phyloP scores from a whole-genome alignment of 2,329 filamentous ascomycete genomes.

The Clathrospora elynae region DNA sequence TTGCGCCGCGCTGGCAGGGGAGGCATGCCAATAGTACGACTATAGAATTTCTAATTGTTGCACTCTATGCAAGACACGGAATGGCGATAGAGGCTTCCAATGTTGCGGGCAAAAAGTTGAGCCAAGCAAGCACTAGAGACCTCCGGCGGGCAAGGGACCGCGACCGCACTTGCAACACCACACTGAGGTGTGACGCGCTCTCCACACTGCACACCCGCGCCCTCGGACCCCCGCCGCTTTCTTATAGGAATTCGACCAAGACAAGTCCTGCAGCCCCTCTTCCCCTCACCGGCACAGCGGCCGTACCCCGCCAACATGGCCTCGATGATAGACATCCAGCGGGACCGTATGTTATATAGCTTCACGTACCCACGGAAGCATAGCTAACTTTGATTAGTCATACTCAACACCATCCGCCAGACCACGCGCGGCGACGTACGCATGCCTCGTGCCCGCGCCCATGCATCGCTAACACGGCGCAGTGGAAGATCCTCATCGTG shows the following conservation, averaged over 20 bases:
- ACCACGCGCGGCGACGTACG: conserved; percentile 82
- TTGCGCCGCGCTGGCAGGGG: conserved; percentile 32
- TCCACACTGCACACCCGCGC: conserved; percentile 17
- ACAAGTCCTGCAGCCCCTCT: neutral
- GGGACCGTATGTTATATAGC: conserved; percentile 62
- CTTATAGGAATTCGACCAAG: neutral
- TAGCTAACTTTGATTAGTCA: no score
- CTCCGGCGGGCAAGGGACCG: conserved; percentile 19
- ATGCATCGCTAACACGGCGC: conserved; percentile 36
- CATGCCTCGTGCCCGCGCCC: conserved; percentile 17
- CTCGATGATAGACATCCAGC: conserved; percentile 85
- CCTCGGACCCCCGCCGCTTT: conserved; percentile 1
- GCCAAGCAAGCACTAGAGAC: conserved; percentile 22
- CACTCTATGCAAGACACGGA: no score
- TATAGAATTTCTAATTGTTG: no score
- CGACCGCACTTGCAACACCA: conserved; percentile 22
- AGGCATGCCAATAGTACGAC: conserved; percentile 31
- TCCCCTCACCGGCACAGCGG: conserved; percentile 18
- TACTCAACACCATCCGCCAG: conserved; percentile 73
- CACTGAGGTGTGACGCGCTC: conserved; percentile 28
- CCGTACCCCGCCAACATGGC: conserved; percentile 66
- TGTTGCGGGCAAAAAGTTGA: conserved; percentile 26
- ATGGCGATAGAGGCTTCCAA: neutral
- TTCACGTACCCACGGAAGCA: no score
- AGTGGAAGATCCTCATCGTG: conserved; percentile 98